A percentile compares a stretch with the other conserved stretches of the same genome.
Conservation (phyloP, 2,329 filamentous ascomycete species). For the Fusarium chlamydosporum region DNA sequence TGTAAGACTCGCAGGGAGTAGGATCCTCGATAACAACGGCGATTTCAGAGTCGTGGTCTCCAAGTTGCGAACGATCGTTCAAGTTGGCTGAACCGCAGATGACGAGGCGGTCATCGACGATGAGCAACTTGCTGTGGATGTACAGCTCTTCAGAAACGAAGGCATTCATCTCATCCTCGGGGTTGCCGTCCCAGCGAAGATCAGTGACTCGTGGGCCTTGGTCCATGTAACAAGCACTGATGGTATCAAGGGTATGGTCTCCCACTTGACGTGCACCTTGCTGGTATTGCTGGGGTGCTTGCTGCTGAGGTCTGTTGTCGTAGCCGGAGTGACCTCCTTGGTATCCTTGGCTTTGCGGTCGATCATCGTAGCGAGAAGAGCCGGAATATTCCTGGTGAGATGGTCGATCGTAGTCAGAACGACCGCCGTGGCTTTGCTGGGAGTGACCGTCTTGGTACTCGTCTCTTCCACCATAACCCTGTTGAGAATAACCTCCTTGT, state of each 20-base stretch:
- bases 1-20: slow-evolving; percentile 75
- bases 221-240: slow-evolving; percentile 87
- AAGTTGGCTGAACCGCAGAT: slow-evolving; percentile 80
- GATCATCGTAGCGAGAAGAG: slow-evolving; percentile 2
- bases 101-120: slow-evolving; percentile 84
- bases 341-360: slow-evolving; percentile 9
- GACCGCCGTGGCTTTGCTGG: slow-evolving; percentile 17
- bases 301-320: slow-evolving; percentile 12
- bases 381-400: not conserved
- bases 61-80: slow-evolving; percentile 80
- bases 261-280: slow-evolving; percentile 71
- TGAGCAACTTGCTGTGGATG: slow-evolving; percentile 78
- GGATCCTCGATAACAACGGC: slow-evolving; percentile 90
- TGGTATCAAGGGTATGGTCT: slow-evolving; percentile 77
- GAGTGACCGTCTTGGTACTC: slow-evolving; percentile 21
- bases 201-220: slow-evolving; percentile 76
- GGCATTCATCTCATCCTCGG: slow-evolving; percentile 70
- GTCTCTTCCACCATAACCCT: slow-evolving; percentile 15
- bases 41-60: slow-evolving; percentile 88
- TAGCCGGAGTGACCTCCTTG: slow-evolving; percentile 16
- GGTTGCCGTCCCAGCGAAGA: slow-evolving; percentile 68
- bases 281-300: slow-evolving; percentile 74
- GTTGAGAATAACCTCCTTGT: slow-evolving; percentile 22
- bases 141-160: slow-evolving; percentile 75
- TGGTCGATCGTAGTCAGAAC: slow-evolving; percentile 25